Conservation (phyloP, 768 basidiomycete species). For the Hericium erinaceus region DNA sequence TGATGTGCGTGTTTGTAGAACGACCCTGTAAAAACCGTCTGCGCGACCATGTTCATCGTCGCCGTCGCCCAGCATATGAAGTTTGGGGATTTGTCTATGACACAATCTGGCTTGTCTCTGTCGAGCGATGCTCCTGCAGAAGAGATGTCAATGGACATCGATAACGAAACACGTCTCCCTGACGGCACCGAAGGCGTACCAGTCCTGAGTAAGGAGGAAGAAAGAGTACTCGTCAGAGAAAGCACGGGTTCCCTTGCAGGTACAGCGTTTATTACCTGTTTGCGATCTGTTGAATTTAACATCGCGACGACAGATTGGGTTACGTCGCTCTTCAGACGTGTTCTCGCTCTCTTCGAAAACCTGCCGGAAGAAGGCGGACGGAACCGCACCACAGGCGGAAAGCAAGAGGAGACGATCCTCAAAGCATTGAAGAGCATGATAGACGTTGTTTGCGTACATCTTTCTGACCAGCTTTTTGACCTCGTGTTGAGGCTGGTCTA, state of each 20-base stretch:
- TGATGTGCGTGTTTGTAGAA: conserved; percentile 37
- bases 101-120: conserved; percentile 46
- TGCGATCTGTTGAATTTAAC: neutral
- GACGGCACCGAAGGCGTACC: conserved; percentile 38
- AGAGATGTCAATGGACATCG: conserved; percentile 40
- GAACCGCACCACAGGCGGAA: conserved; percentile 79
- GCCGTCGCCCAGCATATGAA: conserved; percentile 67
- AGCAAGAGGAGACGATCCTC: conserved; percentile 67
- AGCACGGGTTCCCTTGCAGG: conserved; percentile 75
- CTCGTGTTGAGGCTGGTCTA: conserved; percentile 76
- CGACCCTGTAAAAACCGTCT: conserved; percentile 72
- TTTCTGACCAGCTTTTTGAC: conserved; percentile 73
- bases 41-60: conserved; percentile 71
- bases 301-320: conserved; percentile 56
- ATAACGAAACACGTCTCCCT: conserved; percentile 40
- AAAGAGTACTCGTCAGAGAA: conserved; percentile 63
- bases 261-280: conserved; percentile 19
- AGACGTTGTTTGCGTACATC: conserved; percentile 74
- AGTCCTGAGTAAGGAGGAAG: conserved; percentile 50
- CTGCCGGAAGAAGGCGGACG: conserved; percentile 92
- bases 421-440: conserved; percentile 73
- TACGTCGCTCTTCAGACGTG: conserved; percentile 62
- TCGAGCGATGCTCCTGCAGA: conserved; percentile 45
- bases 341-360: conserved; percentile 81
- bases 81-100: conserved; percentile 65